phyloP scores from a whole-genome alignment of 148 eudicot genomes.

The Rhododendron simsii region DNA sequence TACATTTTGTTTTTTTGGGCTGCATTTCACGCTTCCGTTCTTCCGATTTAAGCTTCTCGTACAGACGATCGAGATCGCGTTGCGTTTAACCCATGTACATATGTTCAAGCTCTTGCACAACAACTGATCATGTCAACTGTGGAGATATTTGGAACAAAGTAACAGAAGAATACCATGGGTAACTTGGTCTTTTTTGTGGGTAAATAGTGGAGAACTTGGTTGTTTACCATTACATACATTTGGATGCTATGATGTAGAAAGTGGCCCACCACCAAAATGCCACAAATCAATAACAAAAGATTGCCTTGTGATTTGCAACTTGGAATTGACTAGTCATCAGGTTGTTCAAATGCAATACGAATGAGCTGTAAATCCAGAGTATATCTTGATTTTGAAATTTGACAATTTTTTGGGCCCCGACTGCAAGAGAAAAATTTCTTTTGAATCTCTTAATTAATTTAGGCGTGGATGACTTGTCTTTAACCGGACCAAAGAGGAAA shows the following conservation, averaged over 20 bases:
- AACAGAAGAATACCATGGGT: not conserved
- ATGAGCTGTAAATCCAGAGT: too few species aligned
- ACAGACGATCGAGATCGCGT: not conserved
- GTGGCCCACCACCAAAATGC: not conserved
- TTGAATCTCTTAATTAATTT: not conserved
- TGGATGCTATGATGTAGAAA: not conserved
- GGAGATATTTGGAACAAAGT: not conserved
- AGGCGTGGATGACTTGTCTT: not conserved
- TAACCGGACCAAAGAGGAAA: fast-evolving
- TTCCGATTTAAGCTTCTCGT: not conserved
- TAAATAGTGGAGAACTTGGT: not conserved
- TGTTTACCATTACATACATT: not conserved
- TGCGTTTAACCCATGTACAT: not conserved
- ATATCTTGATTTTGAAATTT: too few species aligned
- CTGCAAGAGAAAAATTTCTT: not conserved
- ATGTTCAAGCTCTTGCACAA: not conserved
- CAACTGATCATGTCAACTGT: not conserved
- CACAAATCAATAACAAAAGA: not conserved
- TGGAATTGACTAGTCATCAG: not conserved
- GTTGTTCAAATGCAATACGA: not conserved
- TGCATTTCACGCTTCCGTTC: not conserved
- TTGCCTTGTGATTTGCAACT: not conserved
- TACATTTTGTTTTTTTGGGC: not conserved
- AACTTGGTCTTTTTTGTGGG: not conserved
- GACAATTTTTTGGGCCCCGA: too few species aligned